A percentile compares a stretch with the other conserved stretches of the same genome.
phyloP scores from a whole-genome alignment of 805 yeast genomes.

The Starmerella kuoi region DNA sequence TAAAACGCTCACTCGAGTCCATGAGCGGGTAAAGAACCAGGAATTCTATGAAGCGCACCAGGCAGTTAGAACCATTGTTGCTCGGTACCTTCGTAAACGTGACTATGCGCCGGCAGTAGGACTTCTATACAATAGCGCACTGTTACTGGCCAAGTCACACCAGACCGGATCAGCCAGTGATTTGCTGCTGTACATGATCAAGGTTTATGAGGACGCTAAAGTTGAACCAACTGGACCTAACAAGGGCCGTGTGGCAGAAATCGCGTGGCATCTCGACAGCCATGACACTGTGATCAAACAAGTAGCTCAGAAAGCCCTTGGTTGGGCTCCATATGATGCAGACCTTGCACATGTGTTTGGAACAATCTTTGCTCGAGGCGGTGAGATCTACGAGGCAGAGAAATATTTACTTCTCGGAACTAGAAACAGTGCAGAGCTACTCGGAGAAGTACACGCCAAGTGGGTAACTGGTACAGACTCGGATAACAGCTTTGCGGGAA shows the following conservation, averaged over 20 bases:
- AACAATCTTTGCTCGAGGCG: conserved; percentile 39
- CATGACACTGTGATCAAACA: conserved; percentile 52
- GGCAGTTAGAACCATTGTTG: conserved; percentile 78
- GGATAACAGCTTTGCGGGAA: neutral
- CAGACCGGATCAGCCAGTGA: conserved; percentile 79
- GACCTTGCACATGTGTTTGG: conserved; percentile 67
- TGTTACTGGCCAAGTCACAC: conserved; percentile 50
- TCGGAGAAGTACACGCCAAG: conserved; percentile 35
- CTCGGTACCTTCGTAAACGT: conserved; percentile 61
- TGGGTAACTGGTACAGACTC: conserved; percentile 5
- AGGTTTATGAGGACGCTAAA: conserved; percentile 46
- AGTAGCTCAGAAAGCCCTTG: conserved; percentile 49
- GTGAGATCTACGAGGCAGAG: conserved; percentile 54
- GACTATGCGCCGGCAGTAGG: conserved; percentile 63
- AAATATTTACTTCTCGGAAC: conserved; percentile 60
- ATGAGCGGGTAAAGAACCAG: conserved; percentile 45
- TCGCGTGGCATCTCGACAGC: conserved; percentile 35
- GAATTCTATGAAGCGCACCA: conserved; percentile 94
- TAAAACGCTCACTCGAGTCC: conserved; percentile 21
- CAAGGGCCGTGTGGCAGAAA: conserved; percentile 36
- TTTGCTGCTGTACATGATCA: conserved; percentile 57
- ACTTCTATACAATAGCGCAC: conserved; percentile 57
- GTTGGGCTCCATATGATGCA: conserved; percentile 59
- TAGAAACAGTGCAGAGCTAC: conserved; percentile 33
- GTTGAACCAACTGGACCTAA: conserved; percentile 34